Base-by-base conservation (phyloP, 345 rosid species). In the Microcos paniculata region DNA sequence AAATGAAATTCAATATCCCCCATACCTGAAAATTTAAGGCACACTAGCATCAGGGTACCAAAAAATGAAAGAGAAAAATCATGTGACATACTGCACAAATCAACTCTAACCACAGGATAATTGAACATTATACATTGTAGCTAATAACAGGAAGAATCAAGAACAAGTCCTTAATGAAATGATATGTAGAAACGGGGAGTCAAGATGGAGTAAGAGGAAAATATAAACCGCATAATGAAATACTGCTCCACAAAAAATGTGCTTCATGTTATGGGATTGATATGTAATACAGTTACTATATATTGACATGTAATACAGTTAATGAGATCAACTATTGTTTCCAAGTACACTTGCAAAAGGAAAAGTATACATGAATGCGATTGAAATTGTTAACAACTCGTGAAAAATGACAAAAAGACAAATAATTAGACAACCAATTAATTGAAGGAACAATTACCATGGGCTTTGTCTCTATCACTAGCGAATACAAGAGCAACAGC, bases 401-500 rank as follows among this genome's bases (percentile, higher is more conserved):
- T 18, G 42, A 33, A 46, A 53, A 26, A 49, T 62, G n/a, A n/a
- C n/a, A n/a, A n/a, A n/a, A n/a, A 26, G 65, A 71, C 16, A 3
- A 57, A 35, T 26, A 46, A 56, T 45, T 2, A 51, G 30, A 42
- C 26, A 69, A 71, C 53, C 30, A 42, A 35, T 35, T 35, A 35
- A 35, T 7, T 3, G 40, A 67, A 31, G 16, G 61, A 51, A 77
- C 16, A 81, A 76, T 73, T 89, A 93, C 99, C 91, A 40, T 49
- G 76, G 72, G 82, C 83, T 71, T 85, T 87, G 76, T 84, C 77
- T 84, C 84, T 86, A 72, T 91, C 94, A 81, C 83, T 89, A 55
- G 92, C 92, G 82, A 95, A 87, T 52, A 90, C 80, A 48, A 93
- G 88, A 74, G 96, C 93, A 76, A 85, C 82, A 23, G 93, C 87